These are phyloP conservation scores for Pichia sp. DNA, from an alignment of 1,139 yeast genomes.

Conservation along the genomic window DNA sequence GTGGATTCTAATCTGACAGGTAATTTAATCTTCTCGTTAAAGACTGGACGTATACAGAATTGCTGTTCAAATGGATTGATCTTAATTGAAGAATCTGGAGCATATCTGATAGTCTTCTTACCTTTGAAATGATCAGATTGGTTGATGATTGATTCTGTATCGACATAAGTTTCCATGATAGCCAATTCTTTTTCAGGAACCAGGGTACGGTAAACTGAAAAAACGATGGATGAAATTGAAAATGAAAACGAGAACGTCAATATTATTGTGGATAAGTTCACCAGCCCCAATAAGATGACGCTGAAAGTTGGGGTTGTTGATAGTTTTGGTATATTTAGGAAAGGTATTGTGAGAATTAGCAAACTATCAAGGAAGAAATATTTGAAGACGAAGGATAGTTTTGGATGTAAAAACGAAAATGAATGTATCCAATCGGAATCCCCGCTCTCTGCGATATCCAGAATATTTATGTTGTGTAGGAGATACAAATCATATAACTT, in stretches of 20 bases:
- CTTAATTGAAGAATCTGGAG: slow-evolving; percentile 89
- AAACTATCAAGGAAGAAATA: slow-evolving; percentile 72
- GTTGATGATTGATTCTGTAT: slow-evolving; percentile 47
- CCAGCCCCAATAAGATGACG: slow-evolving; percentile 39
- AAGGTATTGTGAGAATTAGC: slow-evolving; percentile 67
- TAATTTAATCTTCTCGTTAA: slow-evolving; percentile 39
- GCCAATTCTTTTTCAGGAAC: slow-evolving; percentile 63
- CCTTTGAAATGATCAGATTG: slow-evolving; percentile 80
- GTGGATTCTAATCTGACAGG: slow-evolving; percentile 87
- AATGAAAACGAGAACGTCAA: slow-evolving; percentile 41
- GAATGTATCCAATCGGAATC: slow-evolving; percentile 16
- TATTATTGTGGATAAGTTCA: slow-evolving; percentile 42
- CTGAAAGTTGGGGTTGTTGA: slow-evolving; percentile 45
- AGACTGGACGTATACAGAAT: slow-evolving; percentile 55
- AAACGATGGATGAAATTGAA: slow-evolving; percentile 38
- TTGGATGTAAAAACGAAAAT: slow-evolving; percentile 43
- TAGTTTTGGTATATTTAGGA: slow-evolving; percentile 61
- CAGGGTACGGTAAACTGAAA: slow-evolving; percentile 44
- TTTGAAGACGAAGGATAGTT: slow-evolving; percentile 62
- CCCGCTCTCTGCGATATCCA: slow-evolving; percentile 18
- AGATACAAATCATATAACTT: slow-evolving; percentile 68
- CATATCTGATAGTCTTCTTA: slow-evolving; percentile 75
- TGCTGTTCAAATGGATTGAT: slow-evolving; percentile 73
- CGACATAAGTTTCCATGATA: slow-evolving; percentile 56
- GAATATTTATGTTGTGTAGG: slow-evolving; percentile 37